A percentile compares a stretch with the other conserved stretches of the same genome.
phyloP scores from a whole-genome alignment of 768 basidiomycete species.

The Boletus insuetus region DNA sequence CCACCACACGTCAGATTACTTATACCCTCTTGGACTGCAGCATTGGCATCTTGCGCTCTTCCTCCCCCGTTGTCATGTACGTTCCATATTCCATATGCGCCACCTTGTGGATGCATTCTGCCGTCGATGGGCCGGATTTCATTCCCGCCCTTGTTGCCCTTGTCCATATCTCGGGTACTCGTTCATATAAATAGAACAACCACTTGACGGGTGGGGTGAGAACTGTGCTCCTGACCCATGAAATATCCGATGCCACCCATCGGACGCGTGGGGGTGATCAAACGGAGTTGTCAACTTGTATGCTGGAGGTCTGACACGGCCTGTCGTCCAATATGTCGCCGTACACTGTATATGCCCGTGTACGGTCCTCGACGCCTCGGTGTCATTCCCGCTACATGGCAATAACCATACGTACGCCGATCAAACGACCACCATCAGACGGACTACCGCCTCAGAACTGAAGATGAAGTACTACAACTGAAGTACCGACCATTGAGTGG shows the following conservation, averaged over 20 bases:
- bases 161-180: background rate
- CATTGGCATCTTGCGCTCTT: conserved; percentile 2
- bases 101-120: background rate
- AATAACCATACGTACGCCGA: too few species aligned
- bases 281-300: background rate
- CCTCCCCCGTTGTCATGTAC: background rate
- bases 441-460: too few species aligned
- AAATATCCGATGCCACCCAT: background rate
- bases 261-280: background rate
- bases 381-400: too few species aligned
- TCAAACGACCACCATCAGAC: too few species aligned
- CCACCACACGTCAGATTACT: conserved; percentile 3
- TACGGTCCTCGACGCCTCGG: too few species aligned
- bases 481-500: too few species aligned
- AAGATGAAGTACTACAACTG: too few species aligned
- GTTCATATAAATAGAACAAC: background rate
- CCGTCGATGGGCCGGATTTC: conserved; percentile 3
- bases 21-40: conserved; percentile 10
- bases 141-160: conserved; percentile 16
- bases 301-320: background rate
- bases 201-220: background rate
- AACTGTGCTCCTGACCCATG: background rate
- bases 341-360: too few species aligned
- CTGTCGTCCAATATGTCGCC: background rate
- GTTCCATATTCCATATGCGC: background rate